Percentiles rank a stretch among this genome's conserved stretches.
phyloP scores from a whole-genome alignment of 129 eudicot genomes.

The Pseudognaphalium luteoalbum region DNA sequence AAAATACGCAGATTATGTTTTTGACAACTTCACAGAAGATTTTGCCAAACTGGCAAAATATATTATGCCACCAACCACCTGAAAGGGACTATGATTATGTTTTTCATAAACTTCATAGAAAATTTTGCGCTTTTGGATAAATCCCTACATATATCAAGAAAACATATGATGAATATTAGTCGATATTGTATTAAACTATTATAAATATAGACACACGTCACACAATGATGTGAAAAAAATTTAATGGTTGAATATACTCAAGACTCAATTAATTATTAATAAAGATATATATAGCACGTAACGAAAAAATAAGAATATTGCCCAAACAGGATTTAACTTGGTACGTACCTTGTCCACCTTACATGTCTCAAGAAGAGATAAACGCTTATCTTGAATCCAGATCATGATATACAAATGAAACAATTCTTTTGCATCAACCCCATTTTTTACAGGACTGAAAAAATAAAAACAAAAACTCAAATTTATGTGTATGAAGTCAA shows the following conservation, averaged over 20 bases:
- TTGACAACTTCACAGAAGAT: no score
- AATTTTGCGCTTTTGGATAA: background rate
- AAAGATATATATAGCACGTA: background rate
- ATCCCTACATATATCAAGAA: constrained; percentile 6
- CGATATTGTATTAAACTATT: background rate
- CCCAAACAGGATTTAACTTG: background rate
- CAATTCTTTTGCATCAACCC: constrained; percentile 81
- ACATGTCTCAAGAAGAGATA: constrained; percentile 70
- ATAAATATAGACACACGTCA: background rate
- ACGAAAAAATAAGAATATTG: background rate
- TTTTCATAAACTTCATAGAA: background rate
- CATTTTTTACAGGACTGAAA: constrained; percentile 66
- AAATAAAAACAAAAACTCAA: background rate
- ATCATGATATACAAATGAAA: constrained; percentile 78
- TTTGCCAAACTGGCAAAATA: no score
- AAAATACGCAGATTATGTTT: background rate
- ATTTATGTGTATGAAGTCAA: constrained; percentile 17
- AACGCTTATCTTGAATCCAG: constrained; percentile 85
- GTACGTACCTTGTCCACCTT: constrained; percentile 67
- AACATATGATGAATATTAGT: background rate
- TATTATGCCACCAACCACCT: background rate
- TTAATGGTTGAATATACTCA: background rate
- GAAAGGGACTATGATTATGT: background rate
- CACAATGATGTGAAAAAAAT: background rate
- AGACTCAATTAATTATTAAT: background rate